phyloP scores from a whole-genome alignment of 2,329 filamentous ascomycete genomes.

The Xylariaceae sp. region DNA sequence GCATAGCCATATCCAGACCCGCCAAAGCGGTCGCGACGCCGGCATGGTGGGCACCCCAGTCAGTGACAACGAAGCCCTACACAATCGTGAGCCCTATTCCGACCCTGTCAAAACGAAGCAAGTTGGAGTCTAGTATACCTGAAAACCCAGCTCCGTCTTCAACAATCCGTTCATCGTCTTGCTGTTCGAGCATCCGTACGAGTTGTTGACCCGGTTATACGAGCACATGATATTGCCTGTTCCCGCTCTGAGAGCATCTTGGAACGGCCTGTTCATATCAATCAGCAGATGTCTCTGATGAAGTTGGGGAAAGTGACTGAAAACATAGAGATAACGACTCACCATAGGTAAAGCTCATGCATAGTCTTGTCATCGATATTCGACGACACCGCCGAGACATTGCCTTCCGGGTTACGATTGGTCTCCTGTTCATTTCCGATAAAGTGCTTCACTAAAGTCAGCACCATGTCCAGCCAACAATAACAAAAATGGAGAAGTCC shows the following conservation, averaged over 20 bases:
- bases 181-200: slow-evolving; percentile 65
- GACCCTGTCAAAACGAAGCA: no score
- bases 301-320: no score
- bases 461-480: neutral
- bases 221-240: slow-evolving; percentile 55
- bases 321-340: slow-evolving; percentile 12
- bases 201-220: slow-evolving; percentile 68
- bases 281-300: no score
- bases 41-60: slow-evolving; percentile 63
- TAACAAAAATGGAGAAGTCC: neutral
- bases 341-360: slow-evolving; percentile 62
- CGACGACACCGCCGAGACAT: slow-evolving; percentile 47
- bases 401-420: slow-evolving; percentile 55
- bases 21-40: slow-evolving; percentile 57
- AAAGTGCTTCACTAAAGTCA: slow-evolving; percentile 46
- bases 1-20: slow-evolving; percentile 70
- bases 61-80: slow-evolving; percentile 60
- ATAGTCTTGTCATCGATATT: slow-evolving; percentile 58
- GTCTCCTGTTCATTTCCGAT: slow-evolving; percentile 72
- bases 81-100: slow-evolving; percentile 19
- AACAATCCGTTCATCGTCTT: slow-evolving; percentile 62
- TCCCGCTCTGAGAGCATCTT: slow-evolving; percentile 59
- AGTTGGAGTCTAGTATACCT: slow-evolving; percentile 29
- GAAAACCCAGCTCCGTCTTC: slow-evolving; percentile 55
- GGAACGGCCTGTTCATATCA: slow-evolving; percentile 64